Percentiles rank a stretch among this genome's conserved stretches.
These are phyloP conservation scores for Ustilago loliicola DNA, from an alignment of 1,284 basidiomycete species.

Conservation along the genomic window DNA sequence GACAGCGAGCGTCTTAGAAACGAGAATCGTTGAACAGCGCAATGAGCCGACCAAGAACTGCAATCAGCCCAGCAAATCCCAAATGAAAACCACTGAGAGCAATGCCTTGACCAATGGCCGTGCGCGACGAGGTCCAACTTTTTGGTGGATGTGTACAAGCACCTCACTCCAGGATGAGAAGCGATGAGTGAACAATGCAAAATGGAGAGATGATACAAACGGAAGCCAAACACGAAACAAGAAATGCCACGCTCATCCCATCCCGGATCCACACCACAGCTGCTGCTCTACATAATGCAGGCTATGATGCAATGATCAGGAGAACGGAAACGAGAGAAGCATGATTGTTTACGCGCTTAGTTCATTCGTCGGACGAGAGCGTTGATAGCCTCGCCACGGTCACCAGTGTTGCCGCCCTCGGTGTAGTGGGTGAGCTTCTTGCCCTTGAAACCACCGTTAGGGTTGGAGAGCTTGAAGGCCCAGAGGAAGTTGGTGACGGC, in stretches of 20 bases:
- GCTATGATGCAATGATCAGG: not conserved
- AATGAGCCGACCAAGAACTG: not conserved
- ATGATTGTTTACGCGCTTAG: constrained; percentile 29
- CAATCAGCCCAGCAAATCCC: constrained; percentile 39
- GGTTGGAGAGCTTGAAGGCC: constrained; percentile 99
- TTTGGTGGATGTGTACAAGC: constrained; percentile 12
- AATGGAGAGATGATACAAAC: constrained; percentile 26
- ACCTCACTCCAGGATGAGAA: not conserved
- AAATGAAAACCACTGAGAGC: constrained; percentile 23
- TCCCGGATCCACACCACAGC: not conserved
- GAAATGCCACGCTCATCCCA: not conserved
- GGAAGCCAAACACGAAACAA: constrained; percentile 20
- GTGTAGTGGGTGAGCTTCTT: constrained; percentile 86
- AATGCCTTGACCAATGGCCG: constrained; percentile 5
- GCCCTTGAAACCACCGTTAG: constrained; percentile 95
- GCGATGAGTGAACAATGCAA: constrained; percentile 27
- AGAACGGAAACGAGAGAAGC: not conserved
- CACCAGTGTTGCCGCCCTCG: constrained; percentile 83
- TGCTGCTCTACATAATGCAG: constrained; percentile 2
- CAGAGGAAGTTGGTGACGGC: constrained; percentile 88
- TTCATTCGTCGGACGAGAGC: constrained; percentile 94
- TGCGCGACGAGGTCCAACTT: constrained; percentile 28
- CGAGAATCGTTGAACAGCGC: constrained; percentile 18
- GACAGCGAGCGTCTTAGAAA: not conserved
- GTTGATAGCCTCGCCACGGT: constrained; percentile 97